Base-by-base conservation (phyloP, 2,329 filamentous ascomycete genomes). In the Emmonsia crescens region DNA sequence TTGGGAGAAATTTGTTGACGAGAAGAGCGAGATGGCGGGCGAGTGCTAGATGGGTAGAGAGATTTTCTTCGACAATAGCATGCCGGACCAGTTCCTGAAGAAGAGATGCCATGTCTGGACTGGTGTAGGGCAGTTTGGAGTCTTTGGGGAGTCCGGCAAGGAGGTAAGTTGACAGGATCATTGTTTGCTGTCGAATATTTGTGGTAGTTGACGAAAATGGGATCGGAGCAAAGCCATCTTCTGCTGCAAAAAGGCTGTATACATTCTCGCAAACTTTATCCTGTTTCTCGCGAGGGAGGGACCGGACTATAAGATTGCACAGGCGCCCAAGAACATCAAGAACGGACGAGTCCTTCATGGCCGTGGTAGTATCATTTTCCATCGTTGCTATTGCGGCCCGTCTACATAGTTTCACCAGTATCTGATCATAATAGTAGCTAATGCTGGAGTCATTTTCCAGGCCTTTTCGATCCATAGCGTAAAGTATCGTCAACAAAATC, bases 251-350 rank as follows among this genome's bases (percentile, higher is more conserved):
- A 5, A 85, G 73, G 9, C 75, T 78, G 65, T 84, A 85, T 14
- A 83, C 67, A 63, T 84, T 81, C n/a, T 76, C 68, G 1, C 79
- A 75, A n/a, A 83, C 76, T 59, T 76, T 71, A 12, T 78, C 76
- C 65, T 83, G 80, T 60, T 82, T 80, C 55, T 79, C 74, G 40
- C 77, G 75, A 1, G 81, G 76, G 57, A 85, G 78, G 16, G 79
- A 76, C 54, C 82, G 77, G 38, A 87, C 75, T 54, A 87, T 82
- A 54, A 85, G 72, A 65, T 83, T 86, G 68, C 79, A 80, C 42
- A 88, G 78, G 51, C 83, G 78, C 27, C 85, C 85, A 21, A 87
- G 77, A 6, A 84, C 77, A 62, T 87, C 83, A 8, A 86, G 72
- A 6, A 82, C 79, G 5, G 74, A 73, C 58, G 82, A 77, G 65